These are phyloP conservation scores for Hansenula sp. DNA, from an alignment of 1,139 yeast genomes.

Conservation along the genomic window DNA sequence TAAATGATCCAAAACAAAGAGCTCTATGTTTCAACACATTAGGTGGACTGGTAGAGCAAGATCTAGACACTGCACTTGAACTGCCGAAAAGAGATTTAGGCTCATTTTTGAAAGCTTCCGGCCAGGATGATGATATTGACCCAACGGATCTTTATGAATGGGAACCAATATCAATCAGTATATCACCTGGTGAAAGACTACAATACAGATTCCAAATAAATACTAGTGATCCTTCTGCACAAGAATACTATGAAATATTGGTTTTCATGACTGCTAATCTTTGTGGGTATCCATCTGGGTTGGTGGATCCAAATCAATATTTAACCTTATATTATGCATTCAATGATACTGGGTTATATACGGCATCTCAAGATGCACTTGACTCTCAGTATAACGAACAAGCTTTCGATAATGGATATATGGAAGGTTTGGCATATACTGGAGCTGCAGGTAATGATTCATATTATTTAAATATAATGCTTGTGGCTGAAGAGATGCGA, in stretches of 20 bases:
- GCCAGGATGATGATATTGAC: neutral
- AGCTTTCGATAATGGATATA: slow-evolving; percentile 44
- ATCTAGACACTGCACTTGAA: neutral
- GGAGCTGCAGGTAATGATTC: slow-evolving; percentile 25
- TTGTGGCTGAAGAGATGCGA: slow-evolving; percentile 37
- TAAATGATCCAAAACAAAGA: neutral
- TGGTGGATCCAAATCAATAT: slow-evolving; percentile 30
- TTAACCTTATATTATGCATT: slow-evolving; percentile 48
- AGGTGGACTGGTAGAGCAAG: neutral
- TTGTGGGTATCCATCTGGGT: slow-evolving; percentile 41
- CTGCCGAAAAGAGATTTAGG: neutral
- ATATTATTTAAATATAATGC: slow-evolving; percentile 38
- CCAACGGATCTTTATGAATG: neutral
- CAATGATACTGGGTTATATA: slow-evolving; percentile 35
- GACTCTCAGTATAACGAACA: slow-evolving; percentile 16
- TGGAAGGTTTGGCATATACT: slow-evolving; percentile 48
- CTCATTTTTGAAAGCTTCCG: neutral
- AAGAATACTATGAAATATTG: slow-evolving; percentile 41
- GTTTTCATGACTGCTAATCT: slow-evolving; percentile 59
- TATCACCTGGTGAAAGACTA: neutral
- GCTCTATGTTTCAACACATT: neutral
- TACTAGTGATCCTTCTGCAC: neutral
- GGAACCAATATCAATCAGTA: neutral
- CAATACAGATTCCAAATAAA: slow-evolving; percentile 1
- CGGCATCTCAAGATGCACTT: slow-evolving; percentile 20